A percentile compares a stretch with the other conserved stretches of the same genome.
Evolutionary conservation across 345 rosid species (phyloP).

Genomic region (Turritis glabra): DNA sequence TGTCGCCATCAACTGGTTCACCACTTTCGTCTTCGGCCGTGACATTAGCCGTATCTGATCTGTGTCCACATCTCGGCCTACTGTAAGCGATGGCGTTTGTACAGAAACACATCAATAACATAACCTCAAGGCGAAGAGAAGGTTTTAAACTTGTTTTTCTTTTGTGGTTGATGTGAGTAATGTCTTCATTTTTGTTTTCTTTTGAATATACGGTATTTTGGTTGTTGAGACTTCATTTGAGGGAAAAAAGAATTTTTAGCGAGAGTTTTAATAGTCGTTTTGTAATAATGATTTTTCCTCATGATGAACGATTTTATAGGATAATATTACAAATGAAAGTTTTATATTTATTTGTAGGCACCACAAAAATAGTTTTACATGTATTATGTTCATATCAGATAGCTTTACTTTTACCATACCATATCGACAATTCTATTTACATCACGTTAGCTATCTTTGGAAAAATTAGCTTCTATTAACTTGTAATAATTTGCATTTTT

Average conservation of each 20-base stretch:
- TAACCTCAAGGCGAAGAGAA: neutral
- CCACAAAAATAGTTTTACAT: neutral
- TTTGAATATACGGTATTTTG: neutral
- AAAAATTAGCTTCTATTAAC: neutral
- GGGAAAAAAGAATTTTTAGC: neutral
- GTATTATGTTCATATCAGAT: neutral
- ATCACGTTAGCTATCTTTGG: neutral
- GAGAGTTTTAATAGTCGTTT: neutral
- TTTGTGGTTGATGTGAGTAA: neutral
- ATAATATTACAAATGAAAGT: too few relatives aligned
- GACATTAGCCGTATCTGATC: slow-evolving; percentile 71
- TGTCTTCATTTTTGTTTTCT: neutral
- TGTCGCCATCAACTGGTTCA: slow-evolving; percentile 87
- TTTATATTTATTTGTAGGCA: neutral
- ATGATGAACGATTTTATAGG: neutral
- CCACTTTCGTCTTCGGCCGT: slow-evolving; percentile 85
- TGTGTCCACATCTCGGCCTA: neutral
- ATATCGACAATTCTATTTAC: too few relatives aligned
- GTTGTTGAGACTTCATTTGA: slow-evolving; percentile 9
- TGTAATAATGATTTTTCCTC: neutral
- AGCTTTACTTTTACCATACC: too few relatives aligned
- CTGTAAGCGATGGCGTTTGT: neutral
- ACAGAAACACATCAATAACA: slow-evolving; percentile 1
- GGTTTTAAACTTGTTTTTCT: neutral
- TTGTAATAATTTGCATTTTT: neutral